Conservation (phyloP, 2,329 filamentous ascomycete genomes). For the Trichoderma semiorbis region DNA sequence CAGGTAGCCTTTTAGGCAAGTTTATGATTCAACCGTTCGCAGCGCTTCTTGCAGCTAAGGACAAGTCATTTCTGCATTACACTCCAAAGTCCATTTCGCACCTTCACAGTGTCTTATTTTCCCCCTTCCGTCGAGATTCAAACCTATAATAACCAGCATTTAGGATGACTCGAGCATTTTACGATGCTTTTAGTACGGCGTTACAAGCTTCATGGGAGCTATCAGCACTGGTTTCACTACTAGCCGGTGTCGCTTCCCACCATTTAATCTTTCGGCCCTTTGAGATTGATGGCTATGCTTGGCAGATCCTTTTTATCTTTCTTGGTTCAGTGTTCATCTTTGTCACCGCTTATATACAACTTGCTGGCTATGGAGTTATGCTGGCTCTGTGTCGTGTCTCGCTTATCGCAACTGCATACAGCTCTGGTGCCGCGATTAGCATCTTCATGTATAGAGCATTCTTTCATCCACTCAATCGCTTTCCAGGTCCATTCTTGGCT, state of each 20-base stretch:
- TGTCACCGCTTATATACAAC: neutral
- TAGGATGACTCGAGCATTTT: neutral
- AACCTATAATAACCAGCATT: neutral
- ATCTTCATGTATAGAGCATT: conserved; percentile 23
- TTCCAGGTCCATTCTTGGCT: conserved; percentile 28
- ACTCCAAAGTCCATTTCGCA: no score
- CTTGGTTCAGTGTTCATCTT: neutral
- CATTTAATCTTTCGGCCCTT: conserved; percentile 1
- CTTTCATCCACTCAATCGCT: conserved; percentile 29
- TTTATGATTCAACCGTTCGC: no score
- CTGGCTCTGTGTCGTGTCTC: neutral
- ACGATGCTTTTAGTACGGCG: neutral
- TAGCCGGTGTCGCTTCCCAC: neutral
- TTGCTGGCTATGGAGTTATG: neutral
- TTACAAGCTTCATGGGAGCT: neutral
- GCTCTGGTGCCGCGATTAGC: conserved; percentile 21
- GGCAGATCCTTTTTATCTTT: neutral
- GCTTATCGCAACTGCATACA: neutral
- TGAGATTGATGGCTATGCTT: conserved; percentile 6
- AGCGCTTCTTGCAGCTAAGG: no score
- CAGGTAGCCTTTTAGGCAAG: no score
- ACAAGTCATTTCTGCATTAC: no score
- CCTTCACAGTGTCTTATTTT: no score
- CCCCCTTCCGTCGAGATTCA: neutral
- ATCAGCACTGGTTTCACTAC: neutral